Base-by-base conservation (phyloP, 192 early-diverging fungal species). In the Mortierella alpina region DNA sequence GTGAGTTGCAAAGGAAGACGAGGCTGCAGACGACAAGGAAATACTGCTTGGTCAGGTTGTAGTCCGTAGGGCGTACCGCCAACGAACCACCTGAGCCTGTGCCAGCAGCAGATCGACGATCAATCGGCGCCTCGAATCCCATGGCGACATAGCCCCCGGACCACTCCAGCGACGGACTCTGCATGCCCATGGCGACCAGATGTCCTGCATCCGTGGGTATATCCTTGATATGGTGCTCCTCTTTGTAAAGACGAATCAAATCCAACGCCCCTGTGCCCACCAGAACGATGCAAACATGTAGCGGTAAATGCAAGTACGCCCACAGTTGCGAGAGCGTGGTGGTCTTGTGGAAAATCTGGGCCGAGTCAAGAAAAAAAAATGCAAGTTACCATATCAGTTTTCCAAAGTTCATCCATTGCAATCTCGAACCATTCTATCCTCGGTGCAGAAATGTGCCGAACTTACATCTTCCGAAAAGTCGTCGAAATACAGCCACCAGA, bases 401-500 rank as follows among this genome's bases (percentile, higher is more conserved):
- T 31, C 5, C 41, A 18, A 42, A 6, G 59, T 61, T 6, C 12
- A n/a, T 44, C 41, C 17, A 51, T 48, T 31, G 31, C 31, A 31
- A 31, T 31, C 31, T 31, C 3, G 12, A 39, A 20, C 41, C 14
- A 15, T 7, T 3, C 5, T 6, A 8, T 11, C n/a, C 12, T 5
- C 3, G 31, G 31, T 31, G 31, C 31, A 2, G 31, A 31, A 3
- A 3, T 31, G 31, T 31, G 14, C 2, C n/a, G 7, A 7, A 66
- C 63, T 66, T 81, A 85, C 83, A 66, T 87, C 86, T 54, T 87
- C 70, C 10, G 69, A 84, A 66, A 87, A 87, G 46, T 87, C 86
- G 53, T 87, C 86, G 79, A 87, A 87, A 56, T 85, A 87, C 63
- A 87, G 75, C 67, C 84, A 87, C 78, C 84, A 87, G n/a, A 81